A percentile compares a stretch with the other conserved stretches of the same genome.
Evolutionary conservation across 768 basidiomycete species (phyloP).

Genomic region (Baorangia bicolor): DNA sequence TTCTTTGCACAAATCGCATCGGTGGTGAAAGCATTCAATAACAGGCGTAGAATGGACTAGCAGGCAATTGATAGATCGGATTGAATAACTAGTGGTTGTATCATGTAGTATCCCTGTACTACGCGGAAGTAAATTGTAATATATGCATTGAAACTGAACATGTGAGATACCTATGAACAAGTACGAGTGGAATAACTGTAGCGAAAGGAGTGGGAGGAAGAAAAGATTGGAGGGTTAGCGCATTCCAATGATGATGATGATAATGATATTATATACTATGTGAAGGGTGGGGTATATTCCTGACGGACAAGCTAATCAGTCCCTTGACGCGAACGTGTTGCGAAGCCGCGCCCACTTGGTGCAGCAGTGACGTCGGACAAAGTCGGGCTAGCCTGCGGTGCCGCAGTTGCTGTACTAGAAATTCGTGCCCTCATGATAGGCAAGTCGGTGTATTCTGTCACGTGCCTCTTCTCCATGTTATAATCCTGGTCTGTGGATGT

Average conservation of each 20-base stretch:
- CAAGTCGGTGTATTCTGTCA: conserved; percentile 36
- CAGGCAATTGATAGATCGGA: conserved; percentile 11
- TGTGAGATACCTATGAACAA: conserved; percentile 20
- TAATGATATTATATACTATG: conserved; percentile 19
- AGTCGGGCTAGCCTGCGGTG: conserved; percentile 39
- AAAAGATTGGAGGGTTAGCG: conserved; percentile 15
- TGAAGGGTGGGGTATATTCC: conserved; percentile 29
- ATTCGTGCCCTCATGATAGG: conserved; percentile 50
- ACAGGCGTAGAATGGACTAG: conserved; percentile 68
- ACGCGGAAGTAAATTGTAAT: conserved; percentile 18
- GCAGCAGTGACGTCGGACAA: conserved; percentile 41
- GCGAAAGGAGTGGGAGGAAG: conserved; percentile 18
- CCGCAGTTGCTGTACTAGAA: conserved; percentile 53
- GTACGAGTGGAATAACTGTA: conserved; percentile 22
- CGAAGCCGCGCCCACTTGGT: conserved; percentile 25
- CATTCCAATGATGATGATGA: conserved; percentile 19
- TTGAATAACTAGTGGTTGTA: conserved; percentile 16
- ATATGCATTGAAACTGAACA: conserved; percentile 29
- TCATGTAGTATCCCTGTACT: conserved; percentile 29
- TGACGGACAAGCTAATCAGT: conserved; percentile 19
- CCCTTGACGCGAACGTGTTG: conserved; percentile 19
- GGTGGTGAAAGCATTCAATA: conserved; percentile 77
- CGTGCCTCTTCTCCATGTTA: conserved; percentile 28
- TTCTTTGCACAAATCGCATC: conserved; percentile 76
- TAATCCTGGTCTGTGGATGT: conserved; percentile 32